Base-by-base conservation (phyloP, 176 grass and related monocot genomes). In the Aegilops tauschii region DNA sequence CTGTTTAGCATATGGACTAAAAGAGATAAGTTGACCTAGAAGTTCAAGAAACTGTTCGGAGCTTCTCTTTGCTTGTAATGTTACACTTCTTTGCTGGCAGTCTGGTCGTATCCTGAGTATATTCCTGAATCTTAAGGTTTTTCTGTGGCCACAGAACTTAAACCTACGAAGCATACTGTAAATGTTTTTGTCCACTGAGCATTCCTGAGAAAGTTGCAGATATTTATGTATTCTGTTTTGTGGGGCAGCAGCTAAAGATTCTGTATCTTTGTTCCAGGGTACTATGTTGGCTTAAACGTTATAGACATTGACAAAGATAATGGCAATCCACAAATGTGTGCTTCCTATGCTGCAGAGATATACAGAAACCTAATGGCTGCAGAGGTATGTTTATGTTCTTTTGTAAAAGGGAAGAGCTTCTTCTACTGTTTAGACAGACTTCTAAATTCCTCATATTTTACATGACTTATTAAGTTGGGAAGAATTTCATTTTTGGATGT, bases 291-390 rank as follows among this genome's bases (percentile, higher is more conserved):
- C 62, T 77, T 84, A 54, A 78, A 62, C 44, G 61, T 87, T 75
- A 49, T 85, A 71, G 86, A 95, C 58, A 88, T 95, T 88, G 93
- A 95, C 86, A 88, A 71, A 61, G 83, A 90, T 61, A 83, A 68
- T 88, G 80, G 62, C 18, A 90, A 92, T 90, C 88, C 93, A 82
- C 90, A 90, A 82, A 90, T 95, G 90, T 95, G 93, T 67, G 78
- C 61, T 71, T 61, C 65, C 78, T 95, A 92, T 3, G 90, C 34
- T 61, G 72, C 69, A 65, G 88, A 95, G 12, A 86, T 95, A 80
- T 95, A 95, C 73, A 77, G 76, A 54, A 95, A 92, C 80, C 71
- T 86, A 34, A 80, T 90, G 91, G 91, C 91, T 14, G 76, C 80
- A 65, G 93, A 95, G 93, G 93, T 95, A 91, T 65, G 49, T 35